Percentiles rank a stretch among this genome's conserved stretches.
Conservation (phyloP, 2,329 filamentous ascomycete genomes). For the Ceratocystiopsis brevicomis region DNA sequence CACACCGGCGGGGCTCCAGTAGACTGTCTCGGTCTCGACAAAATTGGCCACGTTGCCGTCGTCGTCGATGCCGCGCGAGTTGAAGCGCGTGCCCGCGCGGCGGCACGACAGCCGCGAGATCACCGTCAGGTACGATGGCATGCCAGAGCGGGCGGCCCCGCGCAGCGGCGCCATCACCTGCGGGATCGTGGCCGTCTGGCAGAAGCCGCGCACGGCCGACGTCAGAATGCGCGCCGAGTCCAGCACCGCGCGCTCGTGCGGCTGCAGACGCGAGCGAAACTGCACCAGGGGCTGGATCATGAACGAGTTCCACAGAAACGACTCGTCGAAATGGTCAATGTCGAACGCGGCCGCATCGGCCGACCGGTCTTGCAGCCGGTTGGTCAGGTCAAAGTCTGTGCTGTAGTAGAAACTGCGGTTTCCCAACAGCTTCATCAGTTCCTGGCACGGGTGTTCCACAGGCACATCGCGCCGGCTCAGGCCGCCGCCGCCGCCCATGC, state of each 20-base stretch:
- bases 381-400: constrained; percentile 92
- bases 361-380: constrained; percentile 72
- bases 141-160: constrained; percentile 38
- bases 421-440: constrained; percentile 76
- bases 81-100: constrained; percentile 86
- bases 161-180: constrained; percentile 54
- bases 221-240: constrained; percentile 78
- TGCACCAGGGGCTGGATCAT: constrained; percentile 89
- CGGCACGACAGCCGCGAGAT: constrained; percentile 83
- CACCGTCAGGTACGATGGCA: constrained; percentile 69
- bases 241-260: constrained; percentile 56
- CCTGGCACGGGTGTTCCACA: constrained; percentile 73
- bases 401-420: constrained; percentile 97
- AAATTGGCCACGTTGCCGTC: constrained; percentile 96
- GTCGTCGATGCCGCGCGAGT: constrained; percentile 92
- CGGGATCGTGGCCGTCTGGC: constrained; percentile 69
- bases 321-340: constrained; percentile 80
- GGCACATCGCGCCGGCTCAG: constrained; percentile 48
- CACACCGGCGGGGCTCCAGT: constrained; percentile 60
- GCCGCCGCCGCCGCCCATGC: constrained; percentile 26
- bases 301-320: constrained; percentile 94
- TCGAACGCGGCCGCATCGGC: constrained; percentile 65
- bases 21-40: constrained; percentile 90
- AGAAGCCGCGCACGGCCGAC: constrained; percentile 86
- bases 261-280: constrained; percentile 66